Conservation (phyloP, 306 rosid genomes). For the Ceratonia siliqua region DNA sequence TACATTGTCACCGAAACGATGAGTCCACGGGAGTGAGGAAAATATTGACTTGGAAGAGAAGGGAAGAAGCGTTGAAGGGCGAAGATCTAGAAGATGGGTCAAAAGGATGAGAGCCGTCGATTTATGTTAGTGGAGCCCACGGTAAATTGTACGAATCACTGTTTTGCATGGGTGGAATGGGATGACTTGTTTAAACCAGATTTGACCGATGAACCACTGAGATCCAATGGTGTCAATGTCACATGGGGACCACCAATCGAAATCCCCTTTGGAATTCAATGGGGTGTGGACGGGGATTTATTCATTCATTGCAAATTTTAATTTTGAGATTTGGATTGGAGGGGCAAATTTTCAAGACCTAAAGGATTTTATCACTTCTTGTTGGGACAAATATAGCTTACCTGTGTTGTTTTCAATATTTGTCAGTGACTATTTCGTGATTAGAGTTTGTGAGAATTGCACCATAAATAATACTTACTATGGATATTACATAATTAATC, state of each 20-base stretch:
- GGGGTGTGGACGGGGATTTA: constrained; percentile 26
- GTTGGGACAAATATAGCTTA: constrained; percentile 38
- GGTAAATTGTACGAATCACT: not conserved
- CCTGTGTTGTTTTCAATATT: constrained; percentile 43
- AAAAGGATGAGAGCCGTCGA: constrained; percentile 50
- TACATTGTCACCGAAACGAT: not conserved
- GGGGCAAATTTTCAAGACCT: not conserved
- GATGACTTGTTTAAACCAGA: constrained; percentile 17
- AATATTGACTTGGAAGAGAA: constrained; percentile 34
- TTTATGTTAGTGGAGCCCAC: not conserved
- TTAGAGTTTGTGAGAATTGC: not conserved
- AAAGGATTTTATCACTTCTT: not conserved
- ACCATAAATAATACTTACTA: too few relatives aligned
- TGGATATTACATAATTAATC: too few relatives aligned
- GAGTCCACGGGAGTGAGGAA: not conserved
- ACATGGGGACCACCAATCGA: constrained; percentile 32
- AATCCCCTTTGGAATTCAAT: constrained; percentile 31
- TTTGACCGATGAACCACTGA: constrained; percentile 37
- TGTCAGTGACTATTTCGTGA: constrained; percentile 8
- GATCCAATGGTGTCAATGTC: constrained; percentile 40
- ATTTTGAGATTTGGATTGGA: not conserved
- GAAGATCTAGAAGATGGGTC: constrained; percentile 33
- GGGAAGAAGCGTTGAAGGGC: constrained; percentile 20
- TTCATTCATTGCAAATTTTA: constrained; percentile 19
- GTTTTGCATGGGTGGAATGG: constrained; percentile 20